phyloP scores from a whole-genome alignment of 1,139 yeast species.

The Scheffersomyces illinoinensis region DNA sequence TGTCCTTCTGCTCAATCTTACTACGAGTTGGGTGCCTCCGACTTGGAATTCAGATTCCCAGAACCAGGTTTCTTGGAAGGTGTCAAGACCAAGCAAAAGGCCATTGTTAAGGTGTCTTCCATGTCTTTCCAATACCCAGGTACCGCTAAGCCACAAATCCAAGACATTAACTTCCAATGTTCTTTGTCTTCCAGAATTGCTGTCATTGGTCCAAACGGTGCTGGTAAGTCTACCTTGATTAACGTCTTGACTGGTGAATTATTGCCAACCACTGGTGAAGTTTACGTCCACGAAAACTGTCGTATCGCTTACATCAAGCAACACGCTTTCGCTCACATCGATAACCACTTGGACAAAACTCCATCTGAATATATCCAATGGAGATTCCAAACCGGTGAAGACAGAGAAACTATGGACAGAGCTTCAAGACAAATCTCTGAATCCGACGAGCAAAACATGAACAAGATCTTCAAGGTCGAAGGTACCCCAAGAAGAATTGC shows the following conservation, averaged over 20 bases:
- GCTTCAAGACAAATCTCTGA: constrained; percentile 99
- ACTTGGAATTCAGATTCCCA: constrained; percentile 94
- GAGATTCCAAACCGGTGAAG: constrained; percentile 99
- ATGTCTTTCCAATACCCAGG: constrained; percentile 99
- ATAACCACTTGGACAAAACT: constrained; percentile 97
- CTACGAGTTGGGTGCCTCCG: constrained; percentile 98
- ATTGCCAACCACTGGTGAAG: constrained; percentile 97
- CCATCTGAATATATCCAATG: constrained; percentile 99
- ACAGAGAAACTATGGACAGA: constrained; percentile 99
- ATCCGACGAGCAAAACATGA: constrained; percentile 96
- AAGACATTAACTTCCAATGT: constrained; percentile 94
- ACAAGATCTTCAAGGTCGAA: constrained; percentile 98
- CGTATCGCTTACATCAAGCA: constrained; percentile 99
- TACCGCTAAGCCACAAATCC: constrained; percentile 91
- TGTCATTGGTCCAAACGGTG: constrained; percentile 99
- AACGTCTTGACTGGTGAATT: constrained; percentile 99
- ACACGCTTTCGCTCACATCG: constrained; percentile 99
- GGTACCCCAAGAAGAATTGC: constrained; percentile 97
- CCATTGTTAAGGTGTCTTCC: constrained; percentile 95
- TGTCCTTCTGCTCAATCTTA: constrained; percentile 98
- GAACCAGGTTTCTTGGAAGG: constrained; percentile 99
- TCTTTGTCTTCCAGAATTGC: constrained; percentile 99
- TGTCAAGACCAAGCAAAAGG: constrained; percentile 99
- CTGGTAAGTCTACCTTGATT: constrained; percentile 98
- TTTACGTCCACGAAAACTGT: constrained; percentile 98